Conservation (phyloP, 1,139 yeast genomes). For the Trichomonascaceae sp. region DNA sequence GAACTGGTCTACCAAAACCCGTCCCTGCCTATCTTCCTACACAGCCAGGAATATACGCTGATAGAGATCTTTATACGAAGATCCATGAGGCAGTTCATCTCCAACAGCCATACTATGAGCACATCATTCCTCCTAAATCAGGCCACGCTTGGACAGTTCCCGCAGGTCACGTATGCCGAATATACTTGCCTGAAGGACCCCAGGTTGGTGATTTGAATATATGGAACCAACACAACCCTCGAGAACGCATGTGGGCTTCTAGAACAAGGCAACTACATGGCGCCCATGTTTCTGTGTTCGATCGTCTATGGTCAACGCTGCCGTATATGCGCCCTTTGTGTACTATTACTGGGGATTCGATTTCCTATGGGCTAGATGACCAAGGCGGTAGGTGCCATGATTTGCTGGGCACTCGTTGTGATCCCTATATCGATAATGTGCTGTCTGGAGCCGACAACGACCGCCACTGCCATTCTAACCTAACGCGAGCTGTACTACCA, state of each 20-base stretch:
- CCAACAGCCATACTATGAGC: slow-evolving; percentile 36
- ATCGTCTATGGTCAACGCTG: slow-evolving; percentile 58
- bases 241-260: slow-evolving; percentile 66
- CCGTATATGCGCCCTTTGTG: slow-evolving; percentile 59
- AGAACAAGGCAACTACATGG: slow-evolving; percentile 61
- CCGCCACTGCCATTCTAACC: slow-evolving; percentile 61
- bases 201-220: slow-evolving; percentile 65
- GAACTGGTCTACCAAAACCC: slow-evolving; percentile 31
- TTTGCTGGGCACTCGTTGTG: slow-evolving; percentile 62
- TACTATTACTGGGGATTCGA: slow-evolving; percentile 56
- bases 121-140: slow-evolving; percentile 46
- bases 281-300: slow-evolving; percentile 59
- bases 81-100: slow-evolving; percentile 42
- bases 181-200: slow-evolving; percentile 62
- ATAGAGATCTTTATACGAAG: slow-evolving; percentile 40
- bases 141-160: slow-evolving; percentile 60
- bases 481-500: slow-evolving; percentile 53
- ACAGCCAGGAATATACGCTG: slow-evolving; percentile 43
- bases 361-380: slow-evolving; percentile 49
- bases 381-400: slow-evolving; percentile 66
- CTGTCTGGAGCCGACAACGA: slow-evolving; percentile 54
- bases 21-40: slow-evolving; percentile 53
- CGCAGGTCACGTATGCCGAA: slow-evolving; percentile 50
- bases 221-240: slow-evolving; percentile 55
- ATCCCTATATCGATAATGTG: slow-evolving; percentile 60